Percentiles rank a stretch among this genome's conserved stretches.
phyloP scores from a whole-genome alignment of 805 yeast species.

The Monosporozyma unispora region DNA sequence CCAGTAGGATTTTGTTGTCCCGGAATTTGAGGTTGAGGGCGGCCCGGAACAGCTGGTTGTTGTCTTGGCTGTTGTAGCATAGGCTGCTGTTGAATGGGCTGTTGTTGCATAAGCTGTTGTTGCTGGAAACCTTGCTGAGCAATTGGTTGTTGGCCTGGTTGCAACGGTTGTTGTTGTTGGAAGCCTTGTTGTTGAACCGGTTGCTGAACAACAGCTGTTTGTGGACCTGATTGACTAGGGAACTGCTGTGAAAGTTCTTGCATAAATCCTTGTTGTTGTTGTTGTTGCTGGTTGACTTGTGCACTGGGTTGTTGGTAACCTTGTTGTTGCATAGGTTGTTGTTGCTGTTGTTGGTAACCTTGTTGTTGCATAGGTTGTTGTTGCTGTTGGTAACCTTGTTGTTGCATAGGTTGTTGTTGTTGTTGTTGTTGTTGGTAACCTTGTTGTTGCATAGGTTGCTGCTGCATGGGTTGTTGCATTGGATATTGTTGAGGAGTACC shows the following conservation, averaged over 20 bases:
- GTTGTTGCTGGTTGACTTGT: constrained; percentile 8
- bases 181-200: constrained; percentile 6
- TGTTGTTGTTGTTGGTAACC: neutral
- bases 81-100: neutral
- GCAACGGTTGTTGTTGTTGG: constrained; percentile 2
- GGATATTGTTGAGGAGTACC: constrained; percentile 1
- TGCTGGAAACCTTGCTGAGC: constrained; percentile 4
- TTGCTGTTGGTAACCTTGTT: constrained; percentile 3
- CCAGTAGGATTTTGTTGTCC: too few species aligned
- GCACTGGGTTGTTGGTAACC: constrained; percentile 5
- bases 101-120: constrained; percentile 6
- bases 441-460: neutral
- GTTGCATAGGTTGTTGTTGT: constrained; percentile 9
- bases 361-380: constrained; percentile 2
- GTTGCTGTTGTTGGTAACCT: neutral
- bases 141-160: neutral
- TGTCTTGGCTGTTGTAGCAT: constrained; percentile 7
- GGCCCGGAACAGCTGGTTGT: neutral
- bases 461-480: constrained; percentile 8
- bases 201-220: neutral
- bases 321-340: constrained; percentile 3
- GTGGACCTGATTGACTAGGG: neutral
- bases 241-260: neutral
- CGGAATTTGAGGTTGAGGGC: neutral
- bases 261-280: neutral